Evolutionary conservation across 2,329 filamentous ascomycete genomes (phyloP).

Genomic region (Trichoderma endophyticum): DNA sequence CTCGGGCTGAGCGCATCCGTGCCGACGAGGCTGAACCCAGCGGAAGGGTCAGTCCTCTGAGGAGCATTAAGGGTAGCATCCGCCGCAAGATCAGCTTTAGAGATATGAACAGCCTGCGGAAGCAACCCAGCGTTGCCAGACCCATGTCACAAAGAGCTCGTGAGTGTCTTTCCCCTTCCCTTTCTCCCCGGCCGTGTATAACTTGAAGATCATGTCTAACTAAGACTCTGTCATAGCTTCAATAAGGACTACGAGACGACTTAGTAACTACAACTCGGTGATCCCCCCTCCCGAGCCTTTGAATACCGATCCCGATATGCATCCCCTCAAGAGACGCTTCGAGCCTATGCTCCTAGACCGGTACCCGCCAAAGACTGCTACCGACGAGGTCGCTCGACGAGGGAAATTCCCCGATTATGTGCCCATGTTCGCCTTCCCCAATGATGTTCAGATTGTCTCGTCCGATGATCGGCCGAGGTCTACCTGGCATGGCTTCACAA

Average conservation of each 20-base stretch:
- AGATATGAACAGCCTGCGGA: conserved; percentile 93
- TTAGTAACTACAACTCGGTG: conserved; percentile 98
- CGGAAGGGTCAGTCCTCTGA: conserved; percentile 54
- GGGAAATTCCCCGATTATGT: conserved; percentile 95
- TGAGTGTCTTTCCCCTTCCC: conserved; percentile 27
- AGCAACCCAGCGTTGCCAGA: conserved; percentile 73
- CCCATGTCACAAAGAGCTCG: conserved; percentile 49
- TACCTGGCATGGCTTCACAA: conserved; percentile 99
- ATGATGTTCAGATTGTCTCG: conserved; percentile 95
- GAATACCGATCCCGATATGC: conserved; percentile 87
- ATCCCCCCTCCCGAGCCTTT: conserved; percentile 91
- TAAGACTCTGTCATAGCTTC: conserved; percentile 44
- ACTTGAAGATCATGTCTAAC: not conserved
- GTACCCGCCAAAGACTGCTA: conserved; percentile 80
- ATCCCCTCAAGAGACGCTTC: conserved; percentile 88
- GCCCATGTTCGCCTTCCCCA: conserved; percentile 98
- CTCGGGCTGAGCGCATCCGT: conserved; percentile 77
- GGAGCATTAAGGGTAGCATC: conserved; percentile 75
- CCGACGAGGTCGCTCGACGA: conserved; percentile 74
- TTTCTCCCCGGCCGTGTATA: not conserved
- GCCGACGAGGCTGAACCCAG: conserved; percentile 61
- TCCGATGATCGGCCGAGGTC: conserved; percentile 89
- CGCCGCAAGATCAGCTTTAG: conserved; percentile 87
- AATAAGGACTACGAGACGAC: conserved; percentile 74
- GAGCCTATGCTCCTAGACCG: conserved; percentile 94